These are phyloP conservation scores for Saturnispora kantuleensis DNA, from an alignment of 805 yeast species.

Conservation along the genomic window DNA sequence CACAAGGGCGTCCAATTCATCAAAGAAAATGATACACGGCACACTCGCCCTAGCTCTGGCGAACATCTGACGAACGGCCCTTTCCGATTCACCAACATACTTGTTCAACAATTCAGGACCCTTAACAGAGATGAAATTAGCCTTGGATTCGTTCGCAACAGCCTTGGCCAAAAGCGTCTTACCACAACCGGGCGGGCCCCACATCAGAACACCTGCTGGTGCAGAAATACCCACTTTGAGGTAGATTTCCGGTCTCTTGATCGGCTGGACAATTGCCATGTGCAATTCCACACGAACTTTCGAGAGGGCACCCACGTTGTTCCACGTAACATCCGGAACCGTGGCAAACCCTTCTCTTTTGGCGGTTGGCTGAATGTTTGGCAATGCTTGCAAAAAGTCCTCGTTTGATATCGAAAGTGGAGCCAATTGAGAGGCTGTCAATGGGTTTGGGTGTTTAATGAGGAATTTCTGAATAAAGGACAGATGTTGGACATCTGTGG, in stretches of 20 bases:
- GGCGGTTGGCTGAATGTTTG: slow-evolving; percentile 93
- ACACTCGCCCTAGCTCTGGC: slow-evolving; percentile 91
- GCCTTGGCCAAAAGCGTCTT: slow-evolving; percentile 94
- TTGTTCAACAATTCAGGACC: slow-evolving; percentile 96
- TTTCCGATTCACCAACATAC: slow-evolving; percentile 92
- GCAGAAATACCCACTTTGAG: slow-evolving; percentile 89
- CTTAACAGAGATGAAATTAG: slow-evolving; percentile 89
- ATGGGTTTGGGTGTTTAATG: slow-evolving; percentile 64
- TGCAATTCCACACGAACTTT: slow-evolving; percentile 81
- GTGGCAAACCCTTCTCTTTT: slow-evolving; percentile 98
- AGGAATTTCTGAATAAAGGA: slow-evolving; percentile 70
- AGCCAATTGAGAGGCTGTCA: slow-evolving; percentile 63
- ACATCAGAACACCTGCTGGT: slow-evolving; percentile 91
- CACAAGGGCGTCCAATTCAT: slow-evolving; percentile 91
- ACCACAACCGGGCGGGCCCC: slow-evolving; percentile 99
- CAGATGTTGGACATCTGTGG: slow-evolving; percentile 9
- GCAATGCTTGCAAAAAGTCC: slow-evolving; percentile 79
- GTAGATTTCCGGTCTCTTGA: slow-evolving; percentile 82
- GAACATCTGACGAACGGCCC: slow-evolving; percentile 87
- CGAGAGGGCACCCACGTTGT: slow-evolving; percentile 81
- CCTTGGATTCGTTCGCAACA: slow-evolving; percentile 94
- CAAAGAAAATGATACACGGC: slow-evolving; percentile 90
- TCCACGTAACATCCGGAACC: slow-evolving; percentile 96
- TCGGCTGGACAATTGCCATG: slow-evolving; percentile 97
- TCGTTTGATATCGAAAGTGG: slow-evolving; percentile 66